These are phyloP conservation scores for Saitozyma sp. DNA, from an alignment of 768 basidiomycete species.

Conservation along the genomic window DNA sequence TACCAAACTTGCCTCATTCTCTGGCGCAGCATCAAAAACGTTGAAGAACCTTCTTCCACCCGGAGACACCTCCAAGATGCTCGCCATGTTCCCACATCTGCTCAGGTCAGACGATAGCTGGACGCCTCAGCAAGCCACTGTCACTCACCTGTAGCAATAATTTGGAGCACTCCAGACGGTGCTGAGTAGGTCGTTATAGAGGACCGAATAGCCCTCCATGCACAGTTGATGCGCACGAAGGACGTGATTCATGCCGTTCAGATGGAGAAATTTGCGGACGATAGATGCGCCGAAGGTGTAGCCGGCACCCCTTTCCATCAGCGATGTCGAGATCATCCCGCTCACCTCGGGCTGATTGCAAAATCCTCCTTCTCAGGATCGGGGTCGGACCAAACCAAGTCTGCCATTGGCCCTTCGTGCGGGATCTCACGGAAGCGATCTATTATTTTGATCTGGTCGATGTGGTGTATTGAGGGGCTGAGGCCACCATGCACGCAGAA, in stretches of 20 bases:
- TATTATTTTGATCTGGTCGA: slow-evolving; percentile 99
- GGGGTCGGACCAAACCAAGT: slow-evolving; percentile 99
- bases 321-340: slow-evolving; percentile 15
- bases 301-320: slow-evolving; percentile 75
- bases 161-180: slow-evolving; percentile 99
- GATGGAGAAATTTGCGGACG: slow-evolving; percentile 93
- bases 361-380: slow-evolving; percentile 99
- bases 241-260: slow-evolving; percentile 95
- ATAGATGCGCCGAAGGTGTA: slow-evolving; percentile 99
- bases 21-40: slow-evolving; percentile 96
- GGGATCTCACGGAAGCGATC: slow-evolving; percentile 99
- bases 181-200: slow-evolving; percentile 90
- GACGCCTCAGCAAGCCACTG: background rate
- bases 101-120: slow-evolving; percentile 5
- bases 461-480: slow-evolving; percentile 96
- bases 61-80: slow-evolving; percentile 92
- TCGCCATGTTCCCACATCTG: slow-evolving; percentile 92
- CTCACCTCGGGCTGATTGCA: slow-evolving; percentile 93
- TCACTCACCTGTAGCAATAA: slow-evolving; percentile 74
- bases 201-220: slow-evolving; percentile 98
- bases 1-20: slow-evolving; percentile 66
- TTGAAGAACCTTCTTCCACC: slow-evolving; percentile 87
- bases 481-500: slow-evolving; percentile 99
- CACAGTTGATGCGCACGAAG: slow-evolving; percentile 97
- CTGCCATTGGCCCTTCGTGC: slow-evolving; percentile 99